Conservation (phyloP, 305 asterid genomes). For the Galium porrigens region DNA sequence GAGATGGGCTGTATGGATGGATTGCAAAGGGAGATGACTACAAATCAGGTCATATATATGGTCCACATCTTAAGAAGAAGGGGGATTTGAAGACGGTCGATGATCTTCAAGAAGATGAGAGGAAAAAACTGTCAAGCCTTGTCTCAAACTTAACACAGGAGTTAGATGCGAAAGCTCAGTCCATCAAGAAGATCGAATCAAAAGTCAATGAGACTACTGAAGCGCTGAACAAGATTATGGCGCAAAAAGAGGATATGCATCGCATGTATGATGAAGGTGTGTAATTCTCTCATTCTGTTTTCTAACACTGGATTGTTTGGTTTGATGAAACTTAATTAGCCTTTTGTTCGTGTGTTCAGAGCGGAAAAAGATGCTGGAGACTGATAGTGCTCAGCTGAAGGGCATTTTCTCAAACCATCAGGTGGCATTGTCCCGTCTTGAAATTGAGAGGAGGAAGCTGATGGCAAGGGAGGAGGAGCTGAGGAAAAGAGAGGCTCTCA, state of each 20-base stretch:
- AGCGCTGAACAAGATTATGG: constrained; percentile 23
- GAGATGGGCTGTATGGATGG: constrained; percentile 44
- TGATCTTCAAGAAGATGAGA: constrained; percentile 40
- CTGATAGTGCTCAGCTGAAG: constrained; percentile 22
- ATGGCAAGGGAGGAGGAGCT: constrained; percentile 26
- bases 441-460: constrained; percentile 27
- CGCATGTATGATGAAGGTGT: constrained; percentile 36
- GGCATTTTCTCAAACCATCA: constrained; percentile 24
- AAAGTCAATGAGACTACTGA: constrained; percentile 37
- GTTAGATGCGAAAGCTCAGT: constrained; percentile 22
- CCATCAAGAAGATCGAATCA: constrained; percentile 30
- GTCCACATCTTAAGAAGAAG: constrained; percentile 37
- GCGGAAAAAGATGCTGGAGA: constrained; percentile 27
- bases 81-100: constrained; percentile 50
- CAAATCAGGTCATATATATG: constrained; percentile 23
- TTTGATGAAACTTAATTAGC: not conserved
- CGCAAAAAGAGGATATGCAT: constrained; percentile 31
- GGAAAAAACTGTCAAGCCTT: constrained; percentile 32
- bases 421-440: constrained; percentile 19
- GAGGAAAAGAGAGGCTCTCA: constrained; percentile 35
- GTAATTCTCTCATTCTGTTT: not conserved
- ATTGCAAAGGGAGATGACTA: constrained; percentile 55
- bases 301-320: not conserved
- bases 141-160: constrained; percentile 25
- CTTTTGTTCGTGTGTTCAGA: constrained; percentile 21